A percentile compares a stretch with the other conserved stretches of the same genome.
Evolutionary conservation across 768 basidiomycete species (phyloP).

Genomic region (Russula virescens): DNA sequence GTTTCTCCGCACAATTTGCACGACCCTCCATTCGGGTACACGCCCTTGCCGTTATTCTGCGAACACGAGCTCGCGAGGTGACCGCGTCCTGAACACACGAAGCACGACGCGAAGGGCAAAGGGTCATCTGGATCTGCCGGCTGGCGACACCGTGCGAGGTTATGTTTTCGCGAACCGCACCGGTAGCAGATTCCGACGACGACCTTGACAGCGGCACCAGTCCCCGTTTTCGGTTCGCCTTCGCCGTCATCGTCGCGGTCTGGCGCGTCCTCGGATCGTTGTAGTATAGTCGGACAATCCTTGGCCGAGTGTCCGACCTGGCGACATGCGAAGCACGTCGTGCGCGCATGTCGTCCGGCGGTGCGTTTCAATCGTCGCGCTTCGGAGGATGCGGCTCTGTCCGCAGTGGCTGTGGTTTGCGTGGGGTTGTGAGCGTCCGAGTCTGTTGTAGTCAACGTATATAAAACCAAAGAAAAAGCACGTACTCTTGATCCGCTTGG

Average conservation of each 20-base stretch:
- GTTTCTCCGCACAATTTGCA: conserved; percentile 88
- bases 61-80: conserved; percentile 85
- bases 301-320: conserved; percentile 76
- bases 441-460: neutral
- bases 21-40: conserved; percentile 87
- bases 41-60: conserved; percentile 68
- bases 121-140: conserved; percentile 56
- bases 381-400: conserved; percentile 42
- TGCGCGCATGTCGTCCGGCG: conserved; percentile 48
- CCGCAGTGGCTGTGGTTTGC: conserved; percentile 22
- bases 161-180: conserved; percentile 66
- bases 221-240: conserved; percentile 1
- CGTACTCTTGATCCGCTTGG: conserved; percentile 27
- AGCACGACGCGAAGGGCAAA: conserved; percentile 86
- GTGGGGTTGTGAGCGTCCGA: too few species aligned
- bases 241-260: conserved; percentile 25
- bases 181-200: conserved; percentile 56
- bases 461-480: neutral
- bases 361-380: conserved; percentile 59
- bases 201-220: conserved; percentile 34
- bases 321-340: conserved; percentile 84
- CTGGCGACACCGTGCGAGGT: conserved; percentile 68
- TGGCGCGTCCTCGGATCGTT: conserved; percentile 27
- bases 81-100: conserved; percentile 78
- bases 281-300: conserved; percentile 54